Percentiles rank a stretch among this genome's conserved stretches.
phyloP scores from a whole-genome alignment of 257 asterid genomes.

The Cordia subcordata region DNA sequence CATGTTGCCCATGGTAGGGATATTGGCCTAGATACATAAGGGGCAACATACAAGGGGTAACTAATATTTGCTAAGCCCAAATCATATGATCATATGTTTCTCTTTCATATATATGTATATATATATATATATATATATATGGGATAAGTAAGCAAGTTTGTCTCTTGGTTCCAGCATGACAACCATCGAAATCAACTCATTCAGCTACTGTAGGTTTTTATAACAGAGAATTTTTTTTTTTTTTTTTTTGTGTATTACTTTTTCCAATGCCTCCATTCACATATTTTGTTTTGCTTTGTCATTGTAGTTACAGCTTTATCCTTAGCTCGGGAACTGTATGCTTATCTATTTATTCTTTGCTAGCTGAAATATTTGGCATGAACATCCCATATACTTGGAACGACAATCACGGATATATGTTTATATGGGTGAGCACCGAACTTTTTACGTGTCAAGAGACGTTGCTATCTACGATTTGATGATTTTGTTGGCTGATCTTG shows the following conservation, averaged over 20 bases:
- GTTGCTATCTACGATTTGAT: neutral
- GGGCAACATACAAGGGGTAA: too few relatives aligned
- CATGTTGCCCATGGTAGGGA: too few relatives aligned
- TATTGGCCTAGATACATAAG: too few relatives aligned
- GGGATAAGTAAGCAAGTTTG: too few relatives aligned
- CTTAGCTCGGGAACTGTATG: slow-evolving; percentile 79
- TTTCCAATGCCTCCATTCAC: too few relatives aligned
- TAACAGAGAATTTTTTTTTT: too few relatives aligned
- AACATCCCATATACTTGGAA: slow-evolving; percentile 91
- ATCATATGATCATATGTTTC: too few relatives aligned
- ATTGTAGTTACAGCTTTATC: slow-evolving; percentile 80
- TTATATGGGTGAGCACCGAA: slow-evolving; percentile 68
- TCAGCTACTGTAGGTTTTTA: slow-evolving; percentile 54
- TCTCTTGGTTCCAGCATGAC: too few relatives aligned
- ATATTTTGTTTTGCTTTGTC: neutral
- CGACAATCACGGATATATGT: slow-evolving; percentile 48
- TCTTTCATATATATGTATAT: too few relatives aligned
- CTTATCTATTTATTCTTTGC: slow-evolving; percentile 51
- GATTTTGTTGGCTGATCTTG: neutral
- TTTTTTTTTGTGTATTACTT: neutral
- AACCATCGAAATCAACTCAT: slow-evolving; percentile 94
- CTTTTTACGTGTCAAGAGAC: neutral
- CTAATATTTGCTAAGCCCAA: too few relatives aligned
- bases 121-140: too few relatives aligned
- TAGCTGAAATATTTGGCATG: slow-evolving; percentile 83